phyloP scores from a whole-genome alignment of 257 asterid species.

The Capsicum baccatum region DNA sequence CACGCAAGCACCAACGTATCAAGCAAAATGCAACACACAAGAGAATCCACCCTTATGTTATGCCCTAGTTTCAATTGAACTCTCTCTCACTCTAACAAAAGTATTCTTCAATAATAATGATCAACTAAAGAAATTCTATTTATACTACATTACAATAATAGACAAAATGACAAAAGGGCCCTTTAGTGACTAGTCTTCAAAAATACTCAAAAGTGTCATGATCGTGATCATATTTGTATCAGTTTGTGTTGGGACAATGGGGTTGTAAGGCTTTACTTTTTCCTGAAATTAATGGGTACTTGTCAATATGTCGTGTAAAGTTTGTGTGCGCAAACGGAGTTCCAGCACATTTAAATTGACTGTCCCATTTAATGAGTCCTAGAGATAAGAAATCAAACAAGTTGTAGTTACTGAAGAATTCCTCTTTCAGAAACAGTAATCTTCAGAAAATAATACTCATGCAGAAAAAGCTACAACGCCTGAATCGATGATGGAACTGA shows the following conservation, averaged over 20 bases:
- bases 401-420: neutral
- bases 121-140: too few species aligned
- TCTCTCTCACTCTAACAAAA: too few species aligned
- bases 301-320: neutral
- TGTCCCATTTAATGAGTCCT: neutral
- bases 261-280: neutral
- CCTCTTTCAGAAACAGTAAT: neutral
- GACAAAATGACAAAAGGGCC: too few species aligned
- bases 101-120: too few species aligned
- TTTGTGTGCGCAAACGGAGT: neutral
- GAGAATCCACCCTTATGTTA: too few species aligned
- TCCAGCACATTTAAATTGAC: neutral
- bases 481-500: slow-evolving; percentile 40
- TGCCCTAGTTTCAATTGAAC: too few species aligned
- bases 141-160: too few species aligned
- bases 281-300: neutral
- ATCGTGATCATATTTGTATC: too few species aligned
- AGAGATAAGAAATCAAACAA: neutral
- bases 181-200: too few species aligned
- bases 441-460: slow-evolving; percentile 60
- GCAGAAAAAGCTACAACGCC: slow-evolving; percentile 53
- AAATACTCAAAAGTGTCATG: too few species aligned
- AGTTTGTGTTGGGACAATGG: neutral
- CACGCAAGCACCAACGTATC: too few species aligned
- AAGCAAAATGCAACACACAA: too few species aligned